phyloP scores from a whole-genome alignment of 164 flowering plant genomes.

The Tetracentron sinense region DNA sequence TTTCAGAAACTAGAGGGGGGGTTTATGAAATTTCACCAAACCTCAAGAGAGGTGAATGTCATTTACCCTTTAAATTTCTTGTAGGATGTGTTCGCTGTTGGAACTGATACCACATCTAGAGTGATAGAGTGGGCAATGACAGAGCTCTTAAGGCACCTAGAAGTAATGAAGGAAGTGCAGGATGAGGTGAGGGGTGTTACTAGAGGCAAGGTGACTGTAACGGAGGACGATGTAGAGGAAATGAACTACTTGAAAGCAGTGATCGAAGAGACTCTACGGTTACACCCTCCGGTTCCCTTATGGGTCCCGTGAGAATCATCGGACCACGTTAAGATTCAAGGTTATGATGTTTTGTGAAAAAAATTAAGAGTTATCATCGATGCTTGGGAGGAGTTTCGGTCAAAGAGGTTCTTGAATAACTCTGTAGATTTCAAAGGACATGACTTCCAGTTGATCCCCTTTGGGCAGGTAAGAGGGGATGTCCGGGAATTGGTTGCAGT shows the following conservation, averaged over 20 bases:
- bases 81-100: conserved; percentile 45
- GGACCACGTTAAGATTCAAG: conserved; percentile 14
- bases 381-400: conserved; percentile 29
- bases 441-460: conserved; percentile 28
- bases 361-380: conserved; percentile 21
- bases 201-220: conserved; percentile 5
- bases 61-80: too few relatives aligned
- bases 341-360: conserved; percentile 23
- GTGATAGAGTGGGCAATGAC: conserved; percentile 45
- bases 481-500: conserved; percentile 18
- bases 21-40: too few relatives aligned
- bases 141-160: conserved; percentile 32
- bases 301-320: conserved; percentile 20
- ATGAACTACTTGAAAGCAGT: conserved; percentile 31
- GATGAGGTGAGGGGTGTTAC: conserved; percentile 22
- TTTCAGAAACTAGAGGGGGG: too few relatives aligned
- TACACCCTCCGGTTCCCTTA: conserved; percentile 27
- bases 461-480: conserved; percentile 30
- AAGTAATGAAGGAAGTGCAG: conserved; percentile 32
- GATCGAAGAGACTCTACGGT: conserved; percentile 22
- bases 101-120: conserved; percentile 38
- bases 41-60: too few relatives aligned
- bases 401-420: conserved; percentile 30
- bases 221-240: conserved; percentile 15
- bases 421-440: conserved; percentile 25